Percentiles rank a stretch among this genome's conserved stretches.
Evolutionary conservation across 805 yeast species (phyloP).

Genomic region (Saccharomycopsis lassenensis): DNA sequence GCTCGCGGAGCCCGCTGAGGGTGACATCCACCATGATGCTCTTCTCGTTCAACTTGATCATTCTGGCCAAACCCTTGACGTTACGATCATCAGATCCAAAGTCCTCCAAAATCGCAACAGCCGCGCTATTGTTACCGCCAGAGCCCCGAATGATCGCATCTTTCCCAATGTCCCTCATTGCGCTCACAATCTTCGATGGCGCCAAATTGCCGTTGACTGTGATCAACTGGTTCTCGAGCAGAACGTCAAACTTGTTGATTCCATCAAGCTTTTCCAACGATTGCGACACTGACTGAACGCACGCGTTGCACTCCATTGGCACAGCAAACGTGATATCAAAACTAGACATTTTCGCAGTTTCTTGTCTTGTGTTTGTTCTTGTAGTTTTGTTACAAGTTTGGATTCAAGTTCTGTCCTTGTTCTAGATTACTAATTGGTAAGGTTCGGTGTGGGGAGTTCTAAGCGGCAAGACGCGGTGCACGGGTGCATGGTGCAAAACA

Average conservation of each 20-base stretch:
- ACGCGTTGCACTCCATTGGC: conserved; percentile 67
- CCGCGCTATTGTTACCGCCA: conserved; percentile 79
- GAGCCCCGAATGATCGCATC: conserved; percentile 92
- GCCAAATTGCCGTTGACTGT: conserved; percentile 56
- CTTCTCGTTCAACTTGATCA: conserved; percentile 51
- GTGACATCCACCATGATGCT: conserved; percentile 67
- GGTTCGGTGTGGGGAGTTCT: too few species aligned
- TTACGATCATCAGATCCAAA: conserved; percentile 42
- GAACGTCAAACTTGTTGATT: conserved; percentile 41
- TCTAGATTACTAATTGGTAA: too few species aligned
- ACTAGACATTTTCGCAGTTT: too few species aligned
- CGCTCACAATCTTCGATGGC: conserved; percentile 62
- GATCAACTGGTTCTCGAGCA: conserved; percentile 50
- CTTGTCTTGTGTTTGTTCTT: too few species aligned
- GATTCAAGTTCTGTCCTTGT: not conserved
- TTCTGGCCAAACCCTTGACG: conserved; percentile 79
- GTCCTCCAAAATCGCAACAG: conserved; percentile 80
- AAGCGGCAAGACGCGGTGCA: too few species aligned
- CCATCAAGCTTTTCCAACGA: conserved; percentile 45
- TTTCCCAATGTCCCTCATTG: conserved; percentile 63
- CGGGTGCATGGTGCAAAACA: too few species aligned
- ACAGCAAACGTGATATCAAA: conserved; percentile 74
- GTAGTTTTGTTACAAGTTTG: not conserved
- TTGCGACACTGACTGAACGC: conserved; percentile 47
- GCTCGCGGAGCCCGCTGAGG: conserved; percentile 52